Percentiles rank a stretch among this genome's conserved stretches.
Conservation (phyloP, 768 basidiomycete species). For the Phylloporus sp. region DNA sequence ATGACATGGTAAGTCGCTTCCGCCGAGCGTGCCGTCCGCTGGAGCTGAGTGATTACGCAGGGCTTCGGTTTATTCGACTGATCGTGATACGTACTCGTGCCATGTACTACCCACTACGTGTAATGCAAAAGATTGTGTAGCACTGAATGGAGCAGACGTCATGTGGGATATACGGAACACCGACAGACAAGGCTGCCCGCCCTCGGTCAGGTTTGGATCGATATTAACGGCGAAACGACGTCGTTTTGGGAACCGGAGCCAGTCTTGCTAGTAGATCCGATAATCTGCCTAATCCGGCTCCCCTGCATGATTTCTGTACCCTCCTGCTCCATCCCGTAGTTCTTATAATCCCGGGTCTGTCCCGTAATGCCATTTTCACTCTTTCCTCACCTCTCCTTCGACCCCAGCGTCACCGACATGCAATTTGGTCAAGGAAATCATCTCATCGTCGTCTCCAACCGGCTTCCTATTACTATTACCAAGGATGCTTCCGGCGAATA, state of each 20-base stretch:
- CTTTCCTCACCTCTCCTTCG: conserved; percentile 21
- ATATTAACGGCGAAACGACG: too few species aligned
- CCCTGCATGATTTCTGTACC: conserved; percentile 18
- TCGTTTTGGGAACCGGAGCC: too few species aligned
- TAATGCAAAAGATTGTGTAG: conserved; percentile 16
- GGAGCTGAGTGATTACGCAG: conserved; percentile 34
- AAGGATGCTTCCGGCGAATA: conserved; percentile 91
- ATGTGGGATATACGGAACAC: conserved; percentile 4
- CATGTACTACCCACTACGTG: conserved; percentile 17
- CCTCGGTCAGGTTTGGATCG: too few species aligned
- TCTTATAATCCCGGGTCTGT: conserved; percentile 24
- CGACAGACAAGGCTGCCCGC: background rate
- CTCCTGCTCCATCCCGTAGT: conserved; percentile 14
- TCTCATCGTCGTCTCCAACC: conserved; percentile 93
- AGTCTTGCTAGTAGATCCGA: conserved; percentile 25
- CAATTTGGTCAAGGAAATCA: conserved; percentile 50
- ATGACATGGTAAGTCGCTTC: conserved; percentile 66
- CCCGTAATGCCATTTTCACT: conserved; percentile 24
- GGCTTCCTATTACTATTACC: conserved; percentile 91
- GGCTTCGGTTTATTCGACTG: conserved; percentile 95
- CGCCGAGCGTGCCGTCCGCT: background rate
- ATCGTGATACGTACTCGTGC: conserved; percentile 15
- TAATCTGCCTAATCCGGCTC: conserved; percentile 30
- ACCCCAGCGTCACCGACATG: conserved; percentile 37
- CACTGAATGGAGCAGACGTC: background rate